A percentile compares a stretch with the other conserved stretches of the same genome.
Evolutionary conservation across 352 stramenopile species (phyloP).

Genomic region (Blastocystis sp.): DNA sequence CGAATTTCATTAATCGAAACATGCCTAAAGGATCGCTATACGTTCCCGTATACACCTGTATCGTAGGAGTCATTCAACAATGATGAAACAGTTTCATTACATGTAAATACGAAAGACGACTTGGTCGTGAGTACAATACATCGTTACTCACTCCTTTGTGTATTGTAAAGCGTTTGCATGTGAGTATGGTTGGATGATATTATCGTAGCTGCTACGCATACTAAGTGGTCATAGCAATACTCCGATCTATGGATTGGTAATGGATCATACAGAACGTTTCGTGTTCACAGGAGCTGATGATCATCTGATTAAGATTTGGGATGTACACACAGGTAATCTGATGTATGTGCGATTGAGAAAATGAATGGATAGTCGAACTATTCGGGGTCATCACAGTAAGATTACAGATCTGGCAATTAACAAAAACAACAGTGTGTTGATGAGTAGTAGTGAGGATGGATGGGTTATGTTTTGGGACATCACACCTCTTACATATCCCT

Average conservation of each 20-base stretch:
- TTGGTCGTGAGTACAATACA: too few relatives aligned
- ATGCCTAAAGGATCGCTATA: not conserved
- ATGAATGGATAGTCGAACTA: constrained; percentile 1
- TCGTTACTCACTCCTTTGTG: not conserved
- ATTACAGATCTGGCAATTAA: constrained; percentile 49
- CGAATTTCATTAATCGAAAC: constrained; percentile 16
- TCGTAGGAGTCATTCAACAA: too few relatives aligned
- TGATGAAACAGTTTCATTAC: too few relatives aligned
- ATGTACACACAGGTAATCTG: constrained; percentile 69
- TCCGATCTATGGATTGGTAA: constrained; percentile 84
- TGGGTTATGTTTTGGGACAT: constrained; percentile 56
- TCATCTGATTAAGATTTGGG: constrained; percentile 92
- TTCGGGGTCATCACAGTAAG: constrained; percentile 30
- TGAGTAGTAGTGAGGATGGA: constrained; percentile 41
- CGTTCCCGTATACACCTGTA: too few relatives aligned
- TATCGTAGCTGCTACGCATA: not conserved
- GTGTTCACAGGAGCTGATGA: constrained; percentile 93
- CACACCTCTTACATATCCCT: not conserved
- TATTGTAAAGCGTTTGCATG: not conserved
- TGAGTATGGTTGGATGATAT: not conserved
- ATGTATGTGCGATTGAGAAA: not conserved
- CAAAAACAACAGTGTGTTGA: constrained; percentile 7
- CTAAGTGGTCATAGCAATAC: constrained; percentile 17
- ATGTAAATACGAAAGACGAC: too few relatives aligned
- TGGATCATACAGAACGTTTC: constrained; percentile 85